Evolutionary conservation across 768 basidiomycete genomes (phyloP), one percentile per base, ranked within the genome.

Genomic region (Pleurotus tuber-regium): DNA sequence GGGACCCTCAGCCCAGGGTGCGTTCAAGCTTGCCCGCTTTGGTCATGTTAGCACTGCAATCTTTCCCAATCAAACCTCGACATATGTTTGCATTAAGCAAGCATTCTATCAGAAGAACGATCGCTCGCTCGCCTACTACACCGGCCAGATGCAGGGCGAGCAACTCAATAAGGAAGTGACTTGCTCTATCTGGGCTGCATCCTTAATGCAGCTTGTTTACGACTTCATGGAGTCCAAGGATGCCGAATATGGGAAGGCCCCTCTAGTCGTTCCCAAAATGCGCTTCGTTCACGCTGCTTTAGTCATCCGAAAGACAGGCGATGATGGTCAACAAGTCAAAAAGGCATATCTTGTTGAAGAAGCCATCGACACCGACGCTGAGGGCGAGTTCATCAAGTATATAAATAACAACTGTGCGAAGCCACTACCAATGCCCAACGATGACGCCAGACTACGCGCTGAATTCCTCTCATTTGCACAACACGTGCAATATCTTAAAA

Each of bases 161-260:
- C 53, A 59, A 25, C 55, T 62, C 2, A 51, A 47, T 10, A 51
- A 52, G 54, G 60, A 63, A 31, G 47, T 63, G 23, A 41, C 57
- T 28, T 61, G 61, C 49, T 41, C 61, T 19, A 51, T 53, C 9
- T 64, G 61, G 63, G 61, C 61, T 14, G 43, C 33, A 39, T 59
- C 43, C 1, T 49, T 61, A 18, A 39, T 61, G 50, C 47, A 53
- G 21, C 42, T 61, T 18, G 61, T 61, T 11, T 59, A 61, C 33
- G 24, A 40, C 12, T 59, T 55, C 41, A 56, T 59, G 6, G 18
- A 52, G 12, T 31, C 1, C 11, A 23, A 50, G n/a, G n/a, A n/a
- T n/a, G n/a, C n/a, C n/a, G n/a, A n/a, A n/a, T n/a, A n/a, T 24
- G 28, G 18, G 7, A 18, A n/a, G n/a, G 50, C 57, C 2, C 41